These are phyloP conservation scores for Paecilomyces sp. DNA, from an alignment of 2,329 filamentous ascomycete genomes.

Conservation along the genomic window DNA sequence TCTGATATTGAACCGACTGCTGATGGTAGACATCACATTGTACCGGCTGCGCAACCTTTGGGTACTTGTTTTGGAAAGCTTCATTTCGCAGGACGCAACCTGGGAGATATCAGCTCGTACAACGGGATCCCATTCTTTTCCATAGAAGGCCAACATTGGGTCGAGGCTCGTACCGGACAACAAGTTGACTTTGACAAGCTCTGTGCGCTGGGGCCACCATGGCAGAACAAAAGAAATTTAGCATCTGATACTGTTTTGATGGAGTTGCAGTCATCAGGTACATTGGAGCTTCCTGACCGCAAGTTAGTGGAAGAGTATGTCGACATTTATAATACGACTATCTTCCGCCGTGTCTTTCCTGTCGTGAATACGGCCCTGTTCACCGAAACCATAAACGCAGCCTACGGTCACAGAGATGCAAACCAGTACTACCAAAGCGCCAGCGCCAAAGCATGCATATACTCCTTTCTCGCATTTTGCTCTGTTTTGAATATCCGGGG, in stretches of 20 bases:
- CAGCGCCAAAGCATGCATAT: slow-evolving; percentile 41
- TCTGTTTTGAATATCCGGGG: slow-evolving; percentile 16
- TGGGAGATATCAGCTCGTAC: slow-evolving; percentile 41
- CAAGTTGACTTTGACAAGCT: slow-evolving; percentile 22
- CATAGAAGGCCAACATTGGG: slow-evolving; percentile 41
- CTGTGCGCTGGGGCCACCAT: slow-evolving; percentile 20
- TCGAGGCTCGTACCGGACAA: slow-evolving; percentile 40
- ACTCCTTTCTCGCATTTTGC: slow-evolving; percentile 41
- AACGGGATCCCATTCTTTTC: slow-evolving; percentile 47
- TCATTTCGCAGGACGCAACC: slow-evolving; percentile 42
- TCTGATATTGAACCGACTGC: neutral
- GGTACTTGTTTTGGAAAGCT: slow-evolving; percentile 29
- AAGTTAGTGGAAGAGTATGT: slow-evolving; percentile 23
- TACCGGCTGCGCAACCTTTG: slow-evolving; percentile 8
- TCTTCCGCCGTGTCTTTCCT: slow-evolving; percentile 43
- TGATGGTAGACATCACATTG: neutral
- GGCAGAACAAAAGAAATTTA: slow-evolving; percentile 27
- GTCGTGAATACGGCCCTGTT: slow-evolving; percentile 44
- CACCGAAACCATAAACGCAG: slow-evolving; percentile 36
- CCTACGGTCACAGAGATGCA: slow-evolving; percentile 30
- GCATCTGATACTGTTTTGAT: slow-evolving; percentile 13
- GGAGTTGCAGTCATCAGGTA: slow-evolving; percentile 11
- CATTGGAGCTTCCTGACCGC: slow-evolving; percentile 30
- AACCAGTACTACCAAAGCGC: slow-evolving; percentile 17
- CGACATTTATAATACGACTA: slow-evolving; percentile 22